Conservation (phyloP, 441 rosid genomes). For the Flueggea neowawraea region DNA sequence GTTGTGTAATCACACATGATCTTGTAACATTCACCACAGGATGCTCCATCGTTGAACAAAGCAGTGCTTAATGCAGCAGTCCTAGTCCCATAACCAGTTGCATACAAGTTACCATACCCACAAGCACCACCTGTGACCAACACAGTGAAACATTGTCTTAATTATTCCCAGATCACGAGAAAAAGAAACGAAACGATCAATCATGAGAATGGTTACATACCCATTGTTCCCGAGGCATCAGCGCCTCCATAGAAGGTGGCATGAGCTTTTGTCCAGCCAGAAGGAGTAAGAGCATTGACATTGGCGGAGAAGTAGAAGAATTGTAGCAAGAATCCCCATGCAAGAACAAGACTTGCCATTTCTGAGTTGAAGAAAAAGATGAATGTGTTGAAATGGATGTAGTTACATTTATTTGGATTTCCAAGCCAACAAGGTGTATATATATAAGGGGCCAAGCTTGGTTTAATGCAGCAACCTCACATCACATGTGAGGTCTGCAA, state of each 20-base stretch:
- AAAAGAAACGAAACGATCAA: background rate
- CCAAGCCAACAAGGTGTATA: conserved; percentile 23
- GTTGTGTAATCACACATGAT: conserved; percentile 44
- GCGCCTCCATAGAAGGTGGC: conserved; percentile 97
- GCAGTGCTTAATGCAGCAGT: conserved; percentile 79
- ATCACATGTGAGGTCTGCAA: conserved; percentile 43
- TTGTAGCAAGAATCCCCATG: conserved; percentile 32
- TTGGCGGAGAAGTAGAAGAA: conserved; percentile 22
- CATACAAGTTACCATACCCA: conserved; percentile 64
- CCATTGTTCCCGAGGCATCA: conserved; percentile 99
- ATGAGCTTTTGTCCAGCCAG: conserved; percentile 75
- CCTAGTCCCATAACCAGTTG: conserved; percentile 61
- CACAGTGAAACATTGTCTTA: background rate
- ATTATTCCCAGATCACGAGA: background rate
- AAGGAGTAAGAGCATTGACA: conserved; percentile 43
- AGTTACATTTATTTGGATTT: conserved; percentile 22
- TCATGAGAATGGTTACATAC: conserved; percentile 23
- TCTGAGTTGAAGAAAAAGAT: conserved; percentile 6
- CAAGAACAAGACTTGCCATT: conserved; percentile 41
- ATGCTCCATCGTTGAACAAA: conserved; percentile 56
- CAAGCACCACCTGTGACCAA: conserved; percentile 62
- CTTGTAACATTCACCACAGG: conserved; percentile 68
- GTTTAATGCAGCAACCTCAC: conserved; percentile 24
- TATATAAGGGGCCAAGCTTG: conserved; percentile 38
- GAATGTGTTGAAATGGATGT: background rate